Evolutionary conservation across 345 rosid genomes (phyloP).

Genomic region (Gossypium australe): DNA sequence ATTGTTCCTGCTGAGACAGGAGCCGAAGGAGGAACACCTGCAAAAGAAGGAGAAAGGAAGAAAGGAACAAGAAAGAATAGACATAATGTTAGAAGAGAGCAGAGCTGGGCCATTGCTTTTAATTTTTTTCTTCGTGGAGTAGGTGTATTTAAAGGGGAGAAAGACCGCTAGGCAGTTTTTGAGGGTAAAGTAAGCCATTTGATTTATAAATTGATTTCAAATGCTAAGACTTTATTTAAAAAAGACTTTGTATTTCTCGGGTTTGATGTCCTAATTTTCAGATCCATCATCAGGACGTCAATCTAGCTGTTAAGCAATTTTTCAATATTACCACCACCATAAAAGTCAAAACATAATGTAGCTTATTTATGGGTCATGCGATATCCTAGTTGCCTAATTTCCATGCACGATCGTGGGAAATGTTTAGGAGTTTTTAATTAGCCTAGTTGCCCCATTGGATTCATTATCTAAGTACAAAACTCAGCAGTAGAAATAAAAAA

Average conservation of each 20-base stretch:
- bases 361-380: too few relatives aligned
- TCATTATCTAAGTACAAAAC: too few relatives aligned
- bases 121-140: background rate
- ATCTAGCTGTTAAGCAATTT: background rate
- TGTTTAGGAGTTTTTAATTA: too few relatives aligned
- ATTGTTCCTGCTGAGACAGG: background rate
- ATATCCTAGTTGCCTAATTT: too few relatives aligned
- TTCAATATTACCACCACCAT: too few relatives aligned
- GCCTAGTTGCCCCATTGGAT: too few relatives aligned
- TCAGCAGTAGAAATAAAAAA: too few relatives aligned
- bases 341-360: too few relatives aligned
- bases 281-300: background rate
- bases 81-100: background rate
- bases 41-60: background rate
- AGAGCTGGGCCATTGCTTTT: background rate
- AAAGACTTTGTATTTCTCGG: background rate
- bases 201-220: too few relatives aligned
- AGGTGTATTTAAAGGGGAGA: background rate
- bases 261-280: too few relatives aligned
- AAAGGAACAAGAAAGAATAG: background rate
- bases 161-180: background rate
- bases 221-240: background rate
- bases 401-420: too few relatives aligned
- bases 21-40: background rate
- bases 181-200: background rate